Percentiles rank a stretch among this genome's conserved stretches.
Evolutionary conservation across 208 protist species (phyloP).

Genomic region (Porcisia deanei): DNA sequence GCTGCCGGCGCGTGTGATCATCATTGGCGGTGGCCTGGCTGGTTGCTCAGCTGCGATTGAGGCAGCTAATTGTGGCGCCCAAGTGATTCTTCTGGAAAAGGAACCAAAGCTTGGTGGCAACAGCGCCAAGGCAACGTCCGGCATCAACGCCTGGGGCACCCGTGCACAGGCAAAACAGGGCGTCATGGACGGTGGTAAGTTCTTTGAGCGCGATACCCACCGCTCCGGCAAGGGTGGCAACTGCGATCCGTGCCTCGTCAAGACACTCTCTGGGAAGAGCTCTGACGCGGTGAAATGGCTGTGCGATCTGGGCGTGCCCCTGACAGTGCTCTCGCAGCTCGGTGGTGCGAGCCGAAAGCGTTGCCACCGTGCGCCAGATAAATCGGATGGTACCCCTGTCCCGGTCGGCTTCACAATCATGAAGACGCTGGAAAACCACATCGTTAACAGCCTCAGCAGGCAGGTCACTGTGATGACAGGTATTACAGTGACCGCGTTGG

Average conservation of each 20-base stretch:
- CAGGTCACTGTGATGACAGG: conserved; percentile 74
- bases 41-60: conserved; percentile 86
- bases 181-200: conserved; percentile 67
- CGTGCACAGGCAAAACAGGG: conserved; percentile 75
- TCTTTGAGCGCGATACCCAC: conserved; percentile 86
- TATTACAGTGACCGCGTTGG: conserved; percentile 44
- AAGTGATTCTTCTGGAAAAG: conserved; percentile 93
- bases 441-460: conserved; percentile 49
- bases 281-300: conserved; percentile 83
- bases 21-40: conserved; percentile 88
- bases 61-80: conserved; percentile 76
- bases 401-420: conserved; percentile 93
- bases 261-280: conserved; percentile 80
- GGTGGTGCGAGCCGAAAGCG: conserved; percentile 89
- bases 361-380: conserved; percentile 84
- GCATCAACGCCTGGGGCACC: conserved; percentile 94
- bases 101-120: conserved; percentile 92
- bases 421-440: conserved; percentile 75
- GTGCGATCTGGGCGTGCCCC: conserved; percentile 71
- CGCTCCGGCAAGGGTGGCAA: conserved; percentile 62
- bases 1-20: conserved; percentile 70
- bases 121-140: conserved; percentile 96
- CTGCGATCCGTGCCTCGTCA: conserved; percentile 80
- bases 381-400: conserved; percentile 71
- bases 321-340: conserved; percentile 87